phyloP scores from a whole-genome alignment of 2,329 filamentous ascomycete species.

The Polychaeton citri region DNA sequence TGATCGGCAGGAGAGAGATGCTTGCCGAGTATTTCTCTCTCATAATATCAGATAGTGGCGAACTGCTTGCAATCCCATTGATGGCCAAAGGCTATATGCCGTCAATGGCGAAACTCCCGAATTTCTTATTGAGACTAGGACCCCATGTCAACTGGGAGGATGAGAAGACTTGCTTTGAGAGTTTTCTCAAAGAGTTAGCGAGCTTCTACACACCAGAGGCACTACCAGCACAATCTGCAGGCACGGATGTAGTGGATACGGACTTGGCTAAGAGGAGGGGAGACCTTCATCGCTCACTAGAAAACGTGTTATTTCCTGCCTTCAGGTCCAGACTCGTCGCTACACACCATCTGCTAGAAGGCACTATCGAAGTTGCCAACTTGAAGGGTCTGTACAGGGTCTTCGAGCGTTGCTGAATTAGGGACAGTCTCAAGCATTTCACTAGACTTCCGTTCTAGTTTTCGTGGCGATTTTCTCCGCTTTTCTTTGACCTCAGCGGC shows the following conservation, averaged over 20 bases:
- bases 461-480: too few relatives aligned
- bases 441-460: too few relatives aligned
- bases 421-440: too few relatives aligned
- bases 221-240: conserved; percentile 39
- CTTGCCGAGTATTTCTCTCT: conserved; percentile 85
- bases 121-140: conserved; percentile 75
- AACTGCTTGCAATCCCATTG: conserved; percentile 67
- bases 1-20: conserved; percentile 72
- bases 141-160: conserved; percentile 77
- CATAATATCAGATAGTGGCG: conserved; percentile 63
- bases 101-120: conserved; percentile 70
- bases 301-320: conserved; percentile 81
- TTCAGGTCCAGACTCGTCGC: conserved; percentile 73
- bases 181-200: conserved; percentile 75
- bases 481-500: too few relatives aligned
- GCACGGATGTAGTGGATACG: conserved; percentile 21
- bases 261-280: conserved; percentile 22
- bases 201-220: conserved; percentile 83
- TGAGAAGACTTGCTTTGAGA: conserved; percentile 75
- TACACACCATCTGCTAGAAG: conserved; percentile 62
- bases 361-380: conserved; percentile 77
- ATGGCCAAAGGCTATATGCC: conserved; percentile 83
- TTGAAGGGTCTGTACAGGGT: conserved; percentile 86
- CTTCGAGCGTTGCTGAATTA: conserved; percentile 73
- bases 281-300: conserved; percentile 57